phyloP scores from a whole-genome alignment of 768 basidiomycete genomes.

The Lactarius hengduanensis region DNA sequence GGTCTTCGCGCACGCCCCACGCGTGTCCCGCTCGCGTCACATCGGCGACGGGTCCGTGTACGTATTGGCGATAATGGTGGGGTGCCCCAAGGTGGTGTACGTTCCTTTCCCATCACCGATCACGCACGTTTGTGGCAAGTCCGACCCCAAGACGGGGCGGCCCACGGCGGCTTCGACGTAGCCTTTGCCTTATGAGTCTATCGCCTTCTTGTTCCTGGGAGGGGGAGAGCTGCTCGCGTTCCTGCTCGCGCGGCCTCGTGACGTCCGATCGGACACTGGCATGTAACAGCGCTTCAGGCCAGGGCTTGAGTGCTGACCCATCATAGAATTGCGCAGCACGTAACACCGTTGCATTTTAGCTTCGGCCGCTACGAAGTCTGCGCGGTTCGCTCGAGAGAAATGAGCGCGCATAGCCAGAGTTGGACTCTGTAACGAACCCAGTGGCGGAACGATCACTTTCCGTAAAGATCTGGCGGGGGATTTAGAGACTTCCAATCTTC shows the following conservation, averaged over 20 bases:
- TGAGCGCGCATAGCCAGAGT: background rate
- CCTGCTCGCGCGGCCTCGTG: background rate
- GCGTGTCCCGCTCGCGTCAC: background rate
- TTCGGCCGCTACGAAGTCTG: background rate
- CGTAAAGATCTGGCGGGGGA: background rate
- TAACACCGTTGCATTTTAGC: background rate
- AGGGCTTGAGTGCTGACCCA: background rate
- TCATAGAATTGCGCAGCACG: background rate
- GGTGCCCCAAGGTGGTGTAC: slow-evolving; percentile 1
- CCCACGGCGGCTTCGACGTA: background rate
- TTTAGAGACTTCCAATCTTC: background rate
- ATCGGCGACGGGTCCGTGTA: background rate
- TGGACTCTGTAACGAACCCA: background rate
- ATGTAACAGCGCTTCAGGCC: background rate
- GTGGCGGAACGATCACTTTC: background rate
- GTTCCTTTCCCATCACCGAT: background rate
- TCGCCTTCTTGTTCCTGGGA: slow-evolving; percentile 1
- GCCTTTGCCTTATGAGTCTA: background rate
- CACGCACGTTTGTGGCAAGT: background rate
- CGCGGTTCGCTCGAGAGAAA: background rate
- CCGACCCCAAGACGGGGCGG: background rate
- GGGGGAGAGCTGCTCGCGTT: background rate
- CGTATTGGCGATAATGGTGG: background rate
- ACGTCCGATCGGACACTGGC: background rate
- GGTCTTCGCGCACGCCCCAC: background rate